Evolutionary conservation across 192 early-diverging fungal species (phyloP).

Genomic region (Backusella luteola): DNA sequence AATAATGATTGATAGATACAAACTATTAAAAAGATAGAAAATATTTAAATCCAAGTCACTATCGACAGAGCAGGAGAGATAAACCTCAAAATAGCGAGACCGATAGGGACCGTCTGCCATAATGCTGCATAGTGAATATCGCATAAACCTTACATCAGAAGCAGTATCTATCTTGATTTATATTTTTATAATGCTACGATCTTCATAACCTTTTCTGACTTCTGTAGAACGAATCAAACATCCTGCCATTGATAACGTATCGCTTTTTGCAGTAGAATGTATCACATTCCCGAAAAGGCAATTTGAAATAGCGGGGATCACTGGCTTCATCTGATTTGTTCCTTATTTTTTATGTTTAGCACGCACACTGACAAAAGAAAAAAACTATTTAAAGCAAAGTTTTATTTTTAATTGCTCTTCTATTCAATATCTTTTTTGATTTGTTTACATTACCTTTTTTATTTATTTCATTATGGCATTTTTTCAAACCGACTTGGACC

Average conservation of each 20-base stretch:
- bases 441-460: neutral
- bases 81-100: neutral
- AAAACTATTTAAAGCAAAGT: slow-evolving; percentile 5
- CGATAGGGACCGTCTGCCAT: neutral
- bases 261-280: neutral
- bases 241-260: neutral
- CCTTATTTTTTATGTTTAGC: slow-evolving; percentile 1
- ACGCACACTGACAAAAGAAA: neutral
- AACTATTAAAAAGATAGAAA: neutral
- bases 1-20: neutral
- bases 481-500: neutral
- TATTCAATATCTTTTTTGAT: neutral
- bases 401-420: neutral
- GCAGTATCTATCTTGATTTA: neutral
- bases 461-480: neutral
- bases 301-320: neutral
- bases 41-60: neutral
- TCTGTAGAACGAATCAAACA: neutral
- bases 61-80: neutral
- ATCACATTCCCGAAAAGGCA: neutral
- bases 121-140: neutral
- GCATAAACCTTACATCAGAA: neutral
- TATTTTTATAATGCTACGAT: neutral
- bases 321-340: slow-evolving; percentile 1
- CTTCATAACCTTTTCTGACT: neutral